A percentile compares a stretch with the other conserved stretches of the same genome.
Evolutionary conservation across 2,329 filamentous ascomycete genomes (phyloP).

Genomic region (Diaporthe caulivora): DNA sequence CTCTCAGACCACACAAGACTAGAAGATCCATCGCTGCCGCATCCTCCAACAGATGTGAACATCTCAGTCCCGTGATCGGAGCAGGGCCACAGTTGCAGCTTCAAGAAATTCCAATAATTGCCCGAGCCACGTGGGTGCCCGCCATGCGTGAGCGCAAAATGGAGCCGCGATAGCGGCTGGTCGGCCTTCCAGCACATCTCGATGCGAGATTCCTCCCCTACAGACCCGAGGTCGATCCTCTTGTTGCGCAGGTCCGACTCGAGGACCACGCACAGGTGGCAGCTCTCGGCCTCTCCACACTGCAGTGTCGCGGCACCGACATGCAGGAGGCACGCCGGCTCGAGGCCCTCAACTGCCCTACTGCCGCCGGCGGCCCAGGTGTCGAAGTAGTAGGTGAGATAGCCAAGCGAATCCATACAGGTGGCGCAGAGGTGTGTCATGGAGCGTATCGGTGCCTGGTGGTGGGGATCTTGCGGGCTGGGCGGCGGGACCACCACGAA

Average conservation of each 20-base stretch:
- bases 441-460: conserved; percentile 3
- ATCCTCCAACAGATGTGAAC: not conserved
- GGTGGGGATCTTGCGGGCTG: not conserved
- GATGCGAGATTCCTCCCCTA: conserved; percentile 32
- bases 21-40: not conserved
- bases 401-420: not conserved
- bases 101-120: conserved; percentile 39
- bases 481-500: conserved; percentile 35
- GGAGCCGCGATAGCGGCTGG: conserved; percentile 1
- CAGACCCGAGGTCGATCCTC: conserved; percentile 17
- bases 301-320: conserved; percentile 31
- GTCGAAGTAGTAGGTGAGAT: not conserved
- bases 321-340: conserved; percentile 32
- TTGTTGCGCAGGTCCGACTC: conserved; percentile 35
- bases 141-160: conserved; percentile 34
- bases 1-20: conserved; percentile 14
- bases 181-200: conserved; percentile 37
- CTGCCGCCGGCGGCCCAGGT: not conserved
- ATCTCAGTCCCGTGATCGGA: conserved; percentile 19
- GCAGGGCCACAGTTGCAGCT: conserved; percentile 31
- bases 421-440: not conserved
- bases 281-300: conserved; percentile 21
- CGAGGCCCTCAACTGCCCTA: conserved; percentile 10
- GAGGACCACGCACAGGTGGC: conserved; percentile 38
- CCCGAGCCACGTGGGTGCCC: conserved; percentile 28